phyloP scores from a whole-genome alignment of 371 early-diverging fungal genomes.

The Capillidium heterosporum region DNA sequence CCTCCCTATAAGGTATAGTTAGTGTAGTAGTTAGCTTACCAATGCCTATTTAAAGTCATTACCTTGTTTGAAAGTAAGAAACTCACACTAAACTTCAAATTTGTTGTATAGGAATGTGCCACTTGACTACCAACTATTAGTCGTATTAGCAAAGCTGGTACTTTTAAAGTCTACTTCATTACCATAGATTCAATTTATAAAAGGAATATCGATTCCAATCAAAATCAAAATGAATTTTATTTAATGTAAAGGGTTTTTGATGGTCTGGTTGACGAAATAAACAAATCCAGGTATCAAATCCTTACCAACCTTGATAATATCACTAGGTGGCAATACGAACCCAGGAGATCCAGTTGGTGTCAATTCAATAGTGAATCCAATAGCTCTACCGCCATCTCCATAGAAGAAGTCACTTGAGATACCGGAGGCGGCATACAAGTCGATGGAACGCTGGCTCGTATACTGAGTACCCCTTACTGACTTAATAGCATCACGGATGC shows the following conservation, averaged over 20 bases:
- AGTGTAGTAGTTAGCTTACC: too few relatives aligned
- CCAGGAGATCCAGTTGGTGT: background rate
- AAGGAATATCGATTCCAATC: too few relatives aligned
- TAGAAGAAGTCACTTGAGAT: background rate
- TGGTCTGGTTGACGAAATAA: background rate
- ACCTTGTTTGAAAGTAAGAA: too few relatives aligned
- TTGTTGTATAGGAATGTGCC: too few relatives aligned
- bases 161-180: too few relatives aligned
- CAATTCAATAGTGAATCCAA: background rate
- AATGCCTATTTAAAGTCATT: too few relatives aligned
- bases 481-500: constrained; percentile 10
- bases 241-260: background rate
- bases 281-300: background rate
- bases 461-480: constrained; percentile 6
- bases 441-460: background rate
- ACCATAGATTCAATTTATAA: too few relatives aligned
- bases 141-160: too few relatives aligned
- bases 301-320: constrained; percentile 3
- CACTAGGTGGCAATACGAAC: constrained; percentile 1
- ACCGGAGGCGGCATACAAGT: background rate
- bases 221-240: too few relatives aligned
- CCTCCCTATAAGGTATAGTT: too few relatives aligned
- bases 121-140: too few relatives aligned
- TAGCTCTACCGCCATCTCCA: background rate
- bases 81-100: too few relatives aligned